Evolutionary conservation across 192 early-diverging fungal genomes (phyloP).

Genomic region (Cetraspora pellucida): DNA sequence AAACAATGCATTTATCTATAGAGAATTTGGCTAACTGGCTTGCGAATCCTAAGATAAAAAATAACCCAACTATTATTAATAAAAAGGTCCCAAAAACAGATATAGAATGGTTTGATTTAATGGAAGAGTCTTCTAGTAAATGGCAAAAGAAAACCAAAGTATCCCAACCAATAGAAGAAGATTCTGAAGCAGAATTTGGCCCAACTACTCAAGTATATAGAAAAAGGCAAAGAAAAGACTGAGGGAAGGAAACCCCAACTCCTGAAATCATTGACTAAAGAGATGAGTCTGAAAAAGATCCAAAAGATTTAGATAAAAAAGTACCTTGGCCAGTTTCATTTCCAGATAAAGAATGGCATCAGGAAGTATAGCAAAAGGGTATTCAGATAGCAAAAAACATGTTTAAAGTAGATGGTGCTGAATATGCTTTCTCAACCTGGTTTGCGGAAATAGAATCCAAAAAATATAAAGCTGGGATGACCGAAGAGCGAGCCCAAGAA

Average conservation of each 20-base stretch:
- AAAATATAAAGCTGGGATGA: conserved; percentile 7
- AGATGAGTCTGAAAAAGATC: too few species aligned
- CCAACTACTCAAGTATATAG: too few species aligned
- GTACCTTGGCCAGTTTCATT: conserved; percentile 16
- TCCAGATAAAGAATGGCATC: conserved; percentile 10
- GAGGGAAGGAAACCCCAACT: too few species aligned
- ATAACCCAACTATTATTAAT: not conserved
- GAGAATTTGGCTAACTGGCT: conserved; percentile 3
- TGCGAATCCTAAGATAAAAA: not conserved
- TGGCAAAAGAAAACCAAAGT: not conserved
- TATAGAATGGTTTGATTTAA: conserved; percentile 1
- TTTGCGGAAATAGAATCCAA: not conserved
- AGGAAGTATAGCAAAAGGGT: conserved; percentile 5
- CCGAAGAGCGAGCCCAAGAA: not conserved
- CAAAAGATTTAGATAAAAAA: conserved; percentile 14
- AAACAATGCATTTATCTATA: too few species aligned
- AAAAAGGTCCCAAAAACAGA: not conserved
- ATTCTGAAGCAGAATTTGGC: too few species aligned
- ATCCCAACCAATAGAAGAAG: not conserved
- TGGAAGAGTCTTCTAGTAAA: too few species aligned
- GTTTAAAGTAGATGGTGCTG: conserved; percentile 16
- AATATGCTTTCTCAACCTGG: conserved; percentile 22
- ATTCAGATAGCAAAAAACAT: conserved; percentile 26
- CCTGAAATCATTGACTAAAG: too few species aligned
- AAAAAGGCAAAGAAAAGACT: too few species aligned